These are phyloP conservation scores for Apiotrichum laibachii DNA, from an alignment of 1,284 basidiomycete species.

Conservation along the genomic window DNA sequence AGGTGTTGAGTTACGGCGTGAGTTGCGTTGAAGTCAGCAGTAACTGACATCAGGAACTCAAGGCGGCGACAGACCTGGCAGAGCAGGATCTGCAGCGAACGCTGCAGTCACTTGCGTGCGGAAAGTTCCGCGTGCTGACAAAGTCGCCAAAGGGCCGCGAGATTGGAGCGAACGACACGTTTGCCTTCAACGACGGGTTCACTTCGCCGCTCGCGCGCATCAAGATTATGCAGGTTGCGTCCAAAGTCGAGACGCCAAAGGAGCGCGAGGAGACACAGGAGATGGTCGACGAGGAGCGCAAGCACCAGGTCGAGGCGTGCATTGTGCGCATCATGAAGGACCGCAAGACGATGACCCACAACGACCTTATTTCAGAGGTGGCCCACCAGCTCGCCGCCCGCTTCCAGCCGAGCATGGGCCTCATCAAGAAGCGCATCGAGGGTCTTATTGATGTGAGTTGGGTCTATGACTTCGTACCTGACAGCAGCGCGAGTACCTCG, in stretches of 20 bases:
- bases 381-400: constrained; percentile 77
- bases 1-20: constrained; percentile 56
- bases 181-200: constrained; percentile 86
- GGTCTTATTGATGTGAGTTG: constrained; percentile 78
- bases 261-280: constrained; percentile 89
- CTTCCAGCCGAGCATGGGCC: constrained; percentile 79
- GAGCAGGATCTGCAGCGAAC: constrained; percentile 82
- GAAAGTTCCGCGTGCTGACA: constrained; percentile 89
- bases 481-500: constrained; percentile 48
- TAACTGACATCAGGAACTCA: constrained; percentile 53
- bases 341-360: constrained; percentile 82
- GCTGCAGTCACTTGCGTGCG: constrained; percentile 92
- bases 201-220: constrained; percentile 78
- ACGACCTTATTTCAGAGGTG: constrained; percentile 86
- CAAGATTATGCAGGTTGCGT: constrained; percentile 87
- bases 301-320: constrained; percentile 91
- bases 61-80: constrained; percentile 65
- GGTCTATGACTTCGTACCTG: neutral
- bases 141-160: constrained; percentile 89
- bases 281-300: constrained; percentile 88
- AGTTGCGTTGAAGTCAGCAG: constrained; percentile 2
- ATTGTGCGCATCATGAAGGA: constrained; percentile 99
- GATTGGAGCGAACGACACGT: constrained; percentile 69
- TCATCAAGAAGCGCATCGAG: constrained; percentile 94
- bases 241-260: constrained; percentile 78